Base-by-base conservation (phyloP, 129 eudicot species). In the Solidago caesia region DNA sequence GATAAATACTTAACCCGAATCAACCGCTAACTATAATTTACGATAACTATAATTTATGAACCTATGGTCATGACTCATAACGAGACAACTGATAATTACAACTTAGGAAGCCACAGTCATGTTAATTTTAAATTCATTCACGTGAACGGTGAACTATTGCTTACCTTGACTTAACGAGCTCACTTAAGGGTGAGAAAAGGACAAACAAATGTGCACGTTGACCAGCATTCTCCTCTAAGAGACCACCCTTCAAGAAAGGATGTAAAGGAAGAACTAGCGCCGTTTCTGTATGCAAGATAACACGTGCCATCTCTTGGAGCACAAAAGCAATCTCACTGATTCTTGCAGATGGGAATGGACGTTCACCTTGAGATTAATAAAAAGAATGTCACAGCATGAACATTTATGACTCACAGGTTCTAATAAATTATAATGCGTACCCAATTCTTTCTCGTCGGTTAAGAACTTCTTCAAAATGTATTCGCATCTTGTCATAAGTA, bases 141-240 rank as follows among this genome's bases (percentile, higher is more conserved):
- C 44, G 27, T 21, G 16, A 43, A 66, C n/a, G 9, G 27, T 21
- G 16, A 43, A 66, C n/a, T 16, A 64, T 2, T 47, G 62, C 48
- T 84, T 85, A 95, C 99, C 99, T 95, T 64, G 99, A 95, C 67
- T 82, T 74, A 59, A 95, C 87, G 67, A 95, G 91, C 72, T 95
- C 97, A 84, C 96, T 85, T 44, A 95, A 84, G 68, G 97, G 85
- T 6, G 88, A 87, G 68, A 91, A 89, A 45, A 95, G 89, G 77
- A 91, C 84, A 58, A 91, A 80, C 64, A 95, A 84, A 77, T 95
- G 97, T 71, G 96, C 77, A 45, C 86, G 96, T 70, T 79, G 83
- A 46, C 67, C 84, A 9, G 67, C 46, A 69, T 76, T 83, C 58
- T 85, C 94, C 62, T 87, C 78, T 33, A 77, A 27, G 12, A 80